These are phyloP conservation scores for Lactifluus hygrophoroides DNA, from an alignment of 768 basidiomycete species.

Conservation along the genomic window DNA sequence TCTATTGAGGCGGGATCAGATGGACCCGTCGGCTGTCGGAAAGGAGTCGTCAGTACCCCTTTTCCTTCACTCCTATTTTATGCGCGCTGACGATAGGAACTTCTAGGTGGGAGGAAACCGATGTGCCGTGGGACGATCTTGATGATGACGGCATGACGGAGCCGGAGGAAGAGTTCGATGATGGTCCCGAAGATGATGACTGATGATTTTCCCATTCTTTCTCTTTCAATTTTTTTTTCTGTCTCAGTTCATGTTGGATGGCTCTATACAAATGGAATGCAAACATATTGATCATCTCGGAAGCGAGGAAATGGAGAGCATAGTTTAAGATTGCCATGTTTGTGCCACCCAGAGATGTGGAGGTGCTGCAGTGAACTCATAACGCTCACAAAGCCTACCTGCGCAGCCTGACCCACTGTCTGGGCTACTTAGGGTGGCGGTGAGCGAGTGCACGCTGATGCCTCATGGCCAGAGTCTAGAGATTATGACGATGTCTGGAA, in stretches of 20 bases:
- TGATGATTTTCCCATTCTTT: not conserved
- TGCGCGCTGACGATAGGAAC: not conserved
- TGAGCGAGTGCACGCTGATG: not conserved
- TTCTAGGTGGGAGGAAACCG: conserved; percentile 9
- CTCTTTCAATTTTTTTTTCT: not conserved
- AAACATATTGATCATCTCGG: not conserved
- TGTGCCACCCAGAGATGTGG: not conserved
- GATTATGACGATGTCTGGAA: not conserved
- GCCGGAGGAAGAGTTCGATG: not conserved
- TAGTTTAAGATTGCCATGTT: not conserved
- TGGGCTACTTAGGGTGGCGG: not conserved
- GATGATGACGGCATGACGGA: conserved; percentile 7
- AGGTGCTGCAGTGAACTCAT: not conserved
- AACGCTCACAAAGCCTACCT: no score
- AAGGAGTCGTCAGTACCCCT: not conserved
- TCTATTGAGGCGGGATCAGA: not conserved
- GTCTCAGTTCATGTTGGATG: not conserved
- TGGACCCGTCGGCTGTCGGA: not conserved
- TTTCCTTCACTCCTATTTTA: not conserved
- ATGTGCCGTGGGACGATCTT: conserved; percentile 8
- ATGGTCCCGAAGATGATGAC: not conserved
- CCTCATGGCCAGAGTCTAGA: not conserved
- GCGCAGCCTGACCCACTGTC: not conserved
- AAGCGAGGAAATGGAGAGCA: not conserved
- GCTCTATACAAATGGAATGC: not conserved